These are phyloP conservation scores for Aureobasidium sp. DNA, from an alignment of 2,329 filamentous ascomycete genomes.

Conservation along the genomic window DNA sequence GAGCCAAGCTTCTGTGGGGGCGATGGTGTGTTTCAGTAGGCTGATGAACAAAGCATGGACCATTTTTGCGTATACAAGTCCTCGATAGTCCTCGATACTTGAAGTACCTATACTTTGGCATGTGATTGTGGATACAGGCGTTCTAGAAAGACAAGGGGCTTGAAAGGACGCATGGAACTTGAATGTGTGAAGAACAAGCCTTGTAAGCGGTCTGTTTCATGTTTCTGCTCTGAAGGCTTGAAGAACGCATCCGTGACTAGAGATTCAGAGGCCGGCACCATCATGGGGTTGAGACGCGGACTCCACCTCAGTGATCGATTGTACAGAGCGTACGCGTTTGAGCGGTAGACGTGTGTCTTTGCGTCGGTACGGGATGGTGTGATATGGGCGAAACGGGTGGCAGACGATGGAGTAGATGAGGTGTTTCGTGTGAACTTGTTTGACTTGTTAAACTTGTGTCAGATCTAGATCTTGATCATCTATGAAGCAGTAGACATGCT, in stretches of 20 bases:
- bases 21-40: not conserved
- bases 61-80: not conserved
- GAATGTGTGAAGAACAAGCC: not conserved
- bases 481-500: not conserved
- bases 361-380: not conserved
- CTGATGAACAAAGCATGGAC: not conserved
- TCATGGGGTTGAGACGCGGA: not conserved
- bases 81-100: not conserved
- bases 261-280: not conserved
- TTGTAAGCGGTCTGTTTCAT: not conserved
- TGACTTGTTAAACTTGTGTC: not conserved
- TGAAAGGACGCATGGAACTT: not conserved
- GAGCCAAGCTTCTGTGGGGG: not conserved
- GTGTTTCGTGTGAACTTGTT: not conserved
- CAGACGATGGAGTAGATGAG: not conserved
- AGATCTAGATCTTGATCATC: not conserved
- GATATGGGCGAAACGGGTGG: not conserved
- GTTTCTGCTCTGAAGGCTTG: not conserved
- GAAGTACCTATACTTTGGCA: not conserved
- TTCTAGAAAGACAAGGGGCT: not conserved
- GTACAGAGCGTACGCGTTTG: not conserved
- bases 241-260: not conserved
- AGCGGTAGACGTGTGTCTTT: not conserved
- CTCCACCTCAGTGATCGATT: not conserved
- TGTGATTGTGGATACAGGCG: not conserved